phyloP scores from a whole-genome alignment of 768 basidiomycete species.

The Fistulinella prunicolor region DNA sequence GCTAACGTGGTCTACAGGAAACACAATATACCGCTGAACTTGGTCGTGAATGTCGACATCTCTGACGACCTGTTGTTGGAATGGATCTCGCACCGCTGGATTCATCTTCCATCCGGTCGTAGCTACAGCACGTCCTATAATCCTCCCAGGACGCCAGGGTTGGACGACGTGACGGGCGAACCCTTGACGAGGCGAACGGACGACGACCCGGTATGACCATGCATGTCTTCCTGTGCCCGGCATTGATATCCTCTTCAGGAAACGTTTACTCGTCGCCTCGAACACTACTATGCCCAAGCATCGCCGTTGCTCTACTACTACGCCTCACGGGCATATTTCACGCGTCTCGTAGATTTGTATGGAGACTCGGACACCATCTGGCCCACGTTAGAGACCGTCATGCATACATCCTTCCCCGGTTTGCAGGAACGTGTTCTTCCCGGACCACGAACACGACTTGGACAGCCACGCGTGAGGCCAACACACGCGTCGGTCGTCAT shows the following conservation, averaged over 20 bases:
- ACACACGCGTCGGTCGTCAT: slow-evolving; percentile 6
- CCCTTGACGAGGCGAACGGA: slow-evolving; percentile 77
- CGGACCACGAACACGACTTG: slow-evolving; percentile 14
- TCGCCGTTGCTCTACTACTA: slow-evolving; percentile 82
- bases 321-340: slow-evolving; percentile 39
- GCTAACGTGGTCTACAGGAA: slow-evolving; percentile 39
- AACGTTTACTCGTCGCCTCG: slow-evolving; percentile 68
- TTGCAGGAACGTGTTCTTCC: slow-evolving; percentile 46
- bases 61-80: slow-evolving; percentile 77
- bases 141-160: slow-evolving; percentile 69
- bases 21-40: slow-evolving; percentile 61
- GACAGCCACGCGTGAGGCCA: slow-evolving; percentile 17
- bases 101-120: slow-evolving; percentile 81
- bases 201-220: slow-evolving; percentile 65
- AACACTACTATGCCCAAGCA: slow-evolving; percentile 73
- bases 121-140: slow-evolving; percentile 88
- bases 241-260: slow-evolving; percentile 46
- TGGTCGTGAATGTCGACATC: slow-evolving; percentile 82
- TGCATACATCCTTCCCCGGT: slow-evolving; percentile 52
- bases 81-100: slow-evolving; percentile 83
- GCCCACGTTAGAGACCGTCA: slow-evolving; percentile 66
- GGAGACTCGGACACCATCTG: slow-evolving; percentile 80
- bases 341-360: slow-evolving; percentile 51
- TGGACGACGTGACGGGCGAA: slow-evolving; percentile 85
- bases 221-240: neutral